Base-by-base conservation (phyloP, 2,329 filamentous ascomycete species). In the Xylaria sp. region DNA sequence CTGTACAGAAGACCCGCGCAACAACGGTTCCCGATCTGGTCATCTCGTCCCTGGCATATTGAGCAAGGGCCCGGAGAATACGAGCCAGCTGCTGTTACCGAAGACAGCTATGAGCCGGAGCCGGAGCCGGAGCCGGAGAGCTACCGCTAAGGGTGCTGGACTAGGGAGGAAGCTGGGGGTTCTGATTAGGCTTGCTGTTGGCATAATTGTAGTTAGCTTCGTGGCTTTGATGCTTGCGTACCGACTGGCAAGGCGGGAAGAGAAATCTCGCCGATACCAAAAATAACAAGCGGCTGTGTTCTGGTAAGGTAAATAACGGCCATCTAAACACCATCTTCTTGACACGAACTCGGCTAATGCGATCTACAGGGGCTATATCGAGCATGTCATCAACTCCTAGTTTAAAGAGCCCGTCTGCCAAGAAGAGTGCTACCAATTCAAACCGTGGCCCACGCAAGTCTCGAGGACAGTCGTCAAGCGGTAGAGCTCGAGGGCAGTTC, bases 1-100 rank as follows among this genome's bases (percentile, higher is more conserved):
- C 64, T 79, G 78, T 64, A 72, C 68, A 33, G 65, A 61, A 1
- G 70, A 76, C 48, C 71, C 78, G 15, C 80, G 78, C 62, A 60
- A 64, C 10, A 66, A 66, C 3, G 69, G 70, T 4, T 80, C 78
- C 62, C 57, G 68, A 4, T 44, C 58, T 8, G 69, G 53, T 0
- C 68, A 74, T 56, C 67, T 79, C 1, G 54, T 70, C n/a, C 58
- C 67, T 2, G 70, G 71, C 9, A 60, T 44, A 17, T 58, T 72
- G 11, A 69, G 63, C 40, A 66, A 68, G 11, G 60, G 67, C 25
- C 33, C 55, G 9, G 29, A 38, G 13, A 58, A 68, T 31, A 64
- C 67, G 1, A 49, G 52, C 41, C 62, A 67, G 35, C 69, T 71
- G 19, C 17, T 69, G 29, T 25, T 54, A 13, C 62, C 62, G 6